A percentile compares a stretch with the other conserved stretches of the same genome.
Conservation (phyloP, 495 filamentous ascomycete species). For the Aspergillus sclerotiicarbonarius region DNA sequence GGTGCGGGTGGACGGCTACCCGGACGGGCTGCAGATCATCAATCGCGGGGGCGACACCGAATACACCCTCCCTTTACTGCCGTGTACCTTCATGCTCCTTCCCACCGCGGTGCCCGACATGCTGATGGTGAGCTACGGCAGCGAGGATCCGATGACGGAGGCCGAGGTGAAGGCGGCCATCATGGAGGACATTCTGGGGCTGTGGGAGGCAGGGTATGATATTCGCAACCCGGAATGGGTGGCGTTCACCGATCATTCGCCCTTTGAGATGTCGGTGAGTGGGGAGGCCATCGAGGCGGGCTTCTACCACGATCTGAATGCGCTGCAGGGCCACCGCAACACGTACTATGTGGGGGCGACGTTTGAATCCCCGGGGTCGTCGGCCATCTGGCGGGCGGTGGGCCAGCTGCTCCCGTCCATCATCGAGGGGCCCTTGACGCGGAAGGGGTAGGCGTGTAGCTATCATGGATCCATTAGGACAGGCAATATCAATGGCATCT, state of each 20-base stretch:
- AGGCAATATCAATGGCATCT: neutral
- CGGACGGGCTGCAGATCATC: neutral
- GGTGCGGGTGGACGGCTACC: neutral
- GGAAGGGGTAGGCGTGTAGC: no score
- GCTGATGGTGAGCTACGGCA: neutral
- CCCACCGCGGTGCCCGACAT: neutral
- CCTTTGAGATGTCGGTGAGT: constrained; percentile 20
- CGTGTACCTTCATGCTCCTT: neutral
- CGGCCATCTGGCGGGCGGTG: neutral
- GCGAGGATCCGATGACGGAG: neutral
- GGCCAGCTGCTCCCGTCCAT: neutral
- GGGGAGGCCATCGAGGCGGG: constrained; percentile 23
- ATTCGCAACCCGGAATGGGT: constrained; percentile 8
- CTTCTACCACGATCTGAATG: constrained; percentile 28
- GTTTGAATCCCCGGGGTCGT: constrained; percentile 1
- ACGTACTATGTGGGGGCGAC: constrained; percentile 30
- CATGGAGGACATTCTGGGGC: neutral
- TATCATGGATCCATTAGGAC: neutral
- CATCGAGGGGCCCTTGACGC: neutral
- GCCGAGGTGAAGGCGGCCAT: neutral
- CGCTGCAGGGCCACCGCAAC: constrained; percentile 25
- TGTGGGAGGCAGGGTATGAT: neutral
- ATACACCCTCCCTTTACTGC: neutral
- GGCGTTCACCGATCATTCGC: constrained; percentile 22
- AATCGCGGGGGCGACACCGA: neutral